Base-by-base conservation (phyloP, 768 basidiomycete genomes). In the Mycena metata region DNA sequence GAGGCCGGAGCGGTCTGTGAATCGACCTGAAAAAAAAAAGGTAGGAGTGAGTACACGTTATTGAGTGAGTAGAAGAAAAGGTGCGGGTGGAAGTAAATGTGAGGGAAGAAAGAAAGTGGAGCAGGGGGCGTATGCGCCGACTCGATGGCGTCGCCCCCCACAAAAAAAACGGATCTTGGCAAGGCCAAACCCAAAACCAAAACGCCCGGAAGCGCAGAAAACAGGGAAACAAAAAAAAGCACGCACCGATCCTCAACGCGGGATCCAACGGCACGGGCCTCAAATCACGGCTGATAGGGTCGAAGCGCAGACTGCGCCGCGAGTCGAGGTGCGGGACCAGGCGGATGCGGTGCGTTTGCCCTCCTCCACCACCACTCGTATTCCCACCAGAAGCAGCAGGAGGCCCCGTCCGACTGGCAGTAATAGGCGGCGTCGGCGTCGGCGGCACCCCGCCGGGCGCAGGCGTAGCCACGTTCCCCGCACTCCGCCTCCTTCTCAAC, bases 301-400 rank as follows among this genome's bases (percentile, higher is more conserved):
- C 96, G 82, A 98, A 98, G 69, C 91, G 89, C 23, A 98, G 89
- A 1, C 94, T 93, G 59, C 95, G 90, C 17, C 93, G 88, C 23
- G 91, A 90, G 79, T 98, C 97, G 75, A 99, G 90, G 76, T 98
- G 95, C 15, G 97, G 97, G 12, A 98, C 97, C 60, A 99, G 91
- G 19, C 96, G 92, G 75, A 98, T 94, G 69, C 94, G 92, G 75
- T 94, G 91, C 6, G 84, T 66, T 69, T 24, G 66, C 11, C 15
- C 43, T n/a, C 47, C 33, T 42, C 2, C 30, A 3, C 30, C 6
- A 6, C 30, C 30, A 3, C 30, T 30, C 3, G n/a, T n/a, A n/a
- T n/a, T 6, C 30, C 30, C 30, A 30, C 3, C 30, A 30, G 30
- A 30, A 30, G 3, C 6, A 30, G 30, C 3, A 30, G 57, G 23